Conservation (phyloP, 257 asterid species). For the Rehmannia glutinosa region DNA sequence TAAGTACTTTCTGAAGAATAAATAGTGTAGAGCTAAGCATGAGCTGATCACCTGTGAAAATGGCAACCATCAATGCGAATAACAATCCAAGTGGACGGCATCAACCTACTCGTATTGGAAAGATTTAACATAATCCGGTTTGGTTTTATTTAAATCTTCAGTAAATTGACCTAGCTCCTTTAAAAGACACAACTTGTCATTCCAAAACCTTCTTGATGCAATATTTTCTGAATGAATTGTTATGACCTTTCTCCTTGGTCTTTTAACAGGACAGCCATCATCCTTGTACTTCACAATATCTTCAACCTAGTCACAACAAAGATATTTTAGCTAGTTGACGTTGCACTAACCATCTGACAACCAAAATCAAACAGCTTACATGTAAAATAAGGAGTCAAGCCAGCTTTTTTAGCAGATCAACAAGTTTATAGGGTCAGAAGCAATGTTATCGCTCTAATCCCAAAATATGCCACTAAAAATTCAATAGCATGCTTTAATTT, state of each 20-base stretch:
- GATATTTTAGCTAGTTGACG: not conserved
- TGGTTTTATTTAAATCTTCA: constrained; percentile 45
- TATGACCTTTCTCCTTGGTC: constrained; percentile 48
- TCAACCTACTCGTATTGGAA: constrained; percentile 57
- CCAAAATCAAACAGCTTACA: not conserved
- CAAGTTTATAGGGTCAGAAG: no score
- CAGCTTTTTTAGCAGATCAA: constrained; percentile 5
- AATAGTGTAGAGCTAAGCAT: not conserved
- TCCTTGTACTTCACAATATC: constrained; percentile 59
- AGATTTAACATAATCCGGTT: constrained; percentile 56
- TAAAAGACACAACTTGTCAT: constrained; percentile 32
- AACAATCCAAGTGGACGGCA: constrained; percentile 74
- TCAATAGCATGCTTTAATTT: not conserved
- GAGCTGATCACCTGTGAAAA: constrained; percentile 66
- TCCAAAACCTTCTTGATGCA: constrained; percentile 80
- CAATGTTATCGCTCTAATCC: no score
- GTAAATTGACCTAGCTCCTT: constrained; percentile 59
- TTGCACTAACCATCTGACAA: constrained; percentile 4
- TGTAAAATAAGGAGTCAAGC: not conserved
- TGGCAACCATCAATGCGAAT: constrained; percentile 91
- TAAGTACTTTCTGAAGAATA: not conserved
- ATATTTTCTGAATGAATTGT: constrained; percentile 54
- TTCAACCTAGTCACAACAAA: constrained; percentile 44
- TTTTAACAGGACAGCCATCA: constrained; percentile 68
- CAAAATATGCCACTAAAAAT: no score